Base-by-base conservation (phyloP, 495 filamentous ascomycete species). In the Cladorrhinum samala region DNA sequence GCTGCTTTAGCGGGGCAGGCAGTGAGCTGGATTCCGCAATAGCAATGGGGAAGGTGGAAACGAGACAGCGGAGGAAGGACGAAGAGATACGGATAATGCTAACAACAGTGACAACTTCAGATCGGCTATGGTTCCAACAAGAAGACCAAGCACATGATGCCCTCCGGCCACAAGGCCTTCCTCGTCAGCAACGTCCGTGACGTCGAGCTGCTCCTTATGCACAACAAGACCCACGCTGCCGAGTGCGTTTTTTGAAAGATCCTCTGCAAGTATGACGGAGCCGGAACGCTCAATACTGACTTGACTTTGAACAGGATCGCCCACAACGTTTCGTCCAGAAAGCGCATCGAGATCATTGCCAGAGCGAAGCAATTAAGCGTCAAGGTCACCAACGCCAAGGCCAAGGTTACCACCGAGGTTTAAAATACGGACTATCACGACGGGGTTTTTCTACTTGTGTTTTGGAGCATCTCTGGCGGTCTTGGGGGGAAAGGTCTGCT, bases 311-410 rank as follows among this genome's bases (percentile, higher is more conserved):
- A 52, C 62, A 96, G 93, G 81, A 98, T 98, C 72, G 88, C 83
- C 69, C 88, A 92, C 81, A 87, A 87, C 67, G 93, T 98, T 73
- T 97, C 94, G 46, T 95, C 93, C 66, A 82, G 92, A 78, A 98
- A 98, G 88, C 83, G 93, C 72, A 85, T 98, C 72, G 90, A 96
- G 61, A 97, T 98, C 75, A 78, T 98, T 69, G 82, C 89, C 56
- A 84, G 89, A 72, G 93, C 93, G 66, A 97, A 96, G 87, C 85
- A 95, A 74, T 78, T 98, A 71, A 87, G 88, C 64, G 93, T 98
- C 69, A 98, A 98, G 86, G 91, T 98, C 71, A 98, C 93, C 72
- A 98, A 98, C 80, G 76, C 90, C 72, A 96, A 95, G 86, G 94
- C 92, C 67, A 91, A 89, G 80, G 88, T 98, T 71, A 94, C 92